Conservation (phyloP, 2,329 filamentous ascomycete species). For the Emericellopsis cladophorae region DNA sequence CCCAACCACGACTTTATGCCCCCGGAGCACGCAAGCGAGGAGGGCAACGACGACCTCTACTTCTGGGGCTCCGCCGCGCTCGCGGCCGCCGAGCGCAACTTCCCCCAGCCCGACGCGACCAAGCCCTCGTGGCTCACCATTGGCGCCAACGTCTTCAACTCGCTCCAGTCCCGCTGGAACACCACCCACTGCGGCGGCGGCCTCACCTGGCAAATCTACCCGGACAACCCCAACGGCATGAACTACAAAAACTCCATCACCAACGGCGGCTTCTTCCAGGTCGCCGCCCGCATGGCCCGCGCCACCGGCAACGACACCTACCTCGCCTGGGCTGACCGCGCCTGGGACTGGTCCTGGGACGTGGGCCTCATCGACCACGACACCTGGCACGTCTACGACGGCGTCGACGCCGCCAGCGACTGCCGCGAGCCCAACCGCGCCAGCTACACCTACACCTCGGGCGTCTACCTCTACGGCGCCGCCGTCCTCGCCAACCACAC, state of each 20-base stretch:
- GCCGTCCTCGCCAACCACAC: conserved; percentile 45
- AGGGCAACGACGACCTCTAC: conserved; percentile 64
- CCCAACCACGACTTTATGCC: conserved; percentile 48
- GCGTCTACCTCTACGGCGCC: conserved; percentile 52
- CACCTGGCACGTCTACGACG: conserved; percentile 47
- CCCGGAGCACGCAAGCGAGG: conserved; percentile 38
- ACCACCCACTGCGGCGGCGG: conserved; percentile 55
- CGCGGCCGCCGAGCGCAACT: conserved; percentile 55
- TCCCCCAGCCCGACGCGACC: conserved; percentile 43
- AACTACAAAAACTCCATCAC: conserved; percentile 65
- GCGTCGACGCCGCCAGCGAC: conserved; percentile 33
- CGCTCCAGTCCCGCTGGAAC: conserved; percentile 60
- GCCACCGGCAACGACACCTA: conserved; percentile 48
- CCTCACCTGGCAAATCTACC: conserved; percentile 71
- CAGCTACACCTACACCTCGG: conserved; percentile 46
- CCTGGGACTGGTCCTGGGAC: conserved; percentile 41
- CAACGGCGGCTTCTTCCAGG: conserved; percentile 36
- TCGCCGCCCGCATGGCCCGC: conserved; percentile 44
- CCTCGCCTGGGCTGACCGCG: conserved; percentile 37
- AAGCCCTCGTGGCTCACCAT: conserved; percentile 55
- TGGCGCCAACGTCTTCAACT: conserved; percentile 59
- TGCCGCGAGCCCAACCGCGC: conserved; percentile 38
- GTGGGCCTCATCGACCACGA: conserved; percentile 38
- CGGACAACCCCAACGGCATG: conserved; percentile 59
- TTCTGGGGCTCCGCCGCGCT: conserved; percentile 62